Evolutionary conservation across 2,329 filamentous ascomycete species (phyloP), one percentile per base, ranked within the genome.

Genomic region (Sarocladium brachiariae): DNA sequence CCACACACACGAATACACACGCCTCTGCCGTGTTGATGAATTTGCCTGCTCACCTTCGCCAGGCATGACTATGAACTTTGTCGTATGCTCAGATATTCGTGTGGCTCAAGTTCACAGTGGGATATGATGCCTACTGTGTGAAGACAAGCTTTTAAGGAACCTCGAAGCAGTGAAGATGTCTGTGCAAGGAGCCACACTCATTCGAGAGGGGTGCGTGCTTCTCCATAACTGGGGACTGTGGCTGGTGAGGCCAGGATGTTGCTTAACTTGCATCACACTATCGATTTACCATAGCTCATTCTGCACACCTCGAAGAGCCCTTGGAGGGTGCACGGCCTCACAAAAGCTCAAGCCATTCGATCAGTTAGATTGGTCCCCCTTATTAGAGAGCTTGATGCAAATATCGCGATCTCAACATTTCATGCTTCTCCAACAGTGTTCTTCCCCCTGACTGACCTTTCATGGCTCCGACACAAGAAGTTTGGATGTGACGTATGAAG

Each of bases 211-310:
- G 24, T 16, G 39, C 8, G 39, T 27, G 13, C 21, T 30, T 7
- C 6, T 27, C 4, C 21, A 19, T 25, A 45, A 45, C 24, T 45
- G 39, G 39, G 24, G 39, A 45, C 39, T 45, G 39, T 45, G 39
- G 39, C 39, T 45, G 39, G 24, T 45, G 39, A 45, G 39, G 39
- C 39, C 39, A 19, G 39, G 39, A 19, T 45, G 39, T 4, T 45
- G 21, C 19, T 27, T 9, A n/a, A n/a, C 13, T 25, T 30, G 39
- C 39, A 45, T 25, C 39, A 27, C 21, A 45, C 39, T 45, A 45
- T 45, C 39, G 39, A 45, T 45, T 45, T n/a, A 8, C n/a, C 39
- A 8, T 25, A 45, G 39, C 7, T n/a, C n/a, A n/a, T n/a, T 39
- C 35, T 39, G 18, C 11, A 39, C 7, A 19, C 11, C 35, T 39